Evolutionary conservation across 805 yeast genomes (phyloP).

Genomic region (Candida railenensis): DNA sequence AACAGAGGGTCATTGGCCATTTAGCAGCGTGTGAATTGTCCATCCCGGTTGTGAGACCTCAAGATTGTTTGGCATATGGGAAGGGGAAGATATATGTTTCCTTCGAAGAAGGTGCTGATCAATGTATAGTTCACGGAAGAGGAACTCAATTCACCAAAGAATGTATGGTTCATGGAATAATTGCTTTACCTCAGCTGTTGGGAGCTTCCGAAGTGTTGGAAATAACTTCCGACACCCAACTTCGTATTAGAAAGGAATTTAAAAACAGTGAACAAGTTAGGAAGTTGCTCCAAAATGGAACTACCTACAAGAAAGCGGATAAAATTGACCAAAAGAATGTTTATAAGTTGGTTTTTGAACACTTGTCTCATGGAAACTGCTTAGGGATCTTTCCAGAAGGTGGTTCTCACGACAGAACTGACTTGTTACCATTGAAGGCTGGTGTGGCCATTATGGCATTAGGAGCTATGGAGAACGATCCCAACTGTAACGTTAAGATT

Average conservation of each 20-base stretch:
- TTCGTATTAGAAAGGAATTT: constrained; percentile 70
- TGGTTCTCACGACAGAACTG: constrained; percentile 95
- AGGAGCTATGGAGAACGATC: constrained; percentile 83
- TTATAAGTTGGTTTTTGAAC: constrained; percentile 81
- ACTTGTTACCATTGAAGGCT: constrained; percentile 87
- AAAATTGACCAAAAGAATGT: constrained; percentile 85
- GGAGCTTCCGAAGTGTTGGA: constrained; percentile 74
- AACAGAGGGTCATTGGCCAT: constrained; percentile 65
- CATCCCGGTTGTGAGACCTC: constrained; percentile 91
- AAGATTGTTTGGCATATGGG: constrained; percentile 73
- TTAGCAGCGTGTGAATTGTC: constrained; percentile 75
- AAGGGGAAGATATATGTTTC: constrained; percentile 63
- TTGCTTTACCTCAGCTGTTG: constrained; percentile 73
- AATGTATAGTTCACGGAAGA: constrained; percentile 56
- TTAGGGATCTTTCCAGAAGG: constrained; percentile 98
- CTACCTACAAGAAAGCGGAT: constrained; percentile 68
- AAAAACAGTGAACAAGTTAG: constrained; percentile 45
- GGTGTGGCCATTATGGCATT: constrained; percentile 98
- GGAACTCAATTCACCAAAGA: constrained; percentile 67
- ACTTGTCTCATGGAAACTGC: constrained; percentile 75
- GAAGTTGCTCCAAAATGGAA: constrained; percentile 48
- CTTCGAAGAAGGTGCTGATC: constrained; percentile 41
- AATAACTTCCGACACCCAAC: constrained; percentile 69
- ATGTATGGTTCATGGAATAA: constrained; percentile 61
- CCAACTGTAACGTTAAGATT: constrained; percentile 74